Percentiles rank a stretch among this genome's conserved stretches.
Evolutionary conservation across 2,329 filamentous ascomycete species (phyloP).

Genomic region (Verticillium nonalfalfae): DNA sequence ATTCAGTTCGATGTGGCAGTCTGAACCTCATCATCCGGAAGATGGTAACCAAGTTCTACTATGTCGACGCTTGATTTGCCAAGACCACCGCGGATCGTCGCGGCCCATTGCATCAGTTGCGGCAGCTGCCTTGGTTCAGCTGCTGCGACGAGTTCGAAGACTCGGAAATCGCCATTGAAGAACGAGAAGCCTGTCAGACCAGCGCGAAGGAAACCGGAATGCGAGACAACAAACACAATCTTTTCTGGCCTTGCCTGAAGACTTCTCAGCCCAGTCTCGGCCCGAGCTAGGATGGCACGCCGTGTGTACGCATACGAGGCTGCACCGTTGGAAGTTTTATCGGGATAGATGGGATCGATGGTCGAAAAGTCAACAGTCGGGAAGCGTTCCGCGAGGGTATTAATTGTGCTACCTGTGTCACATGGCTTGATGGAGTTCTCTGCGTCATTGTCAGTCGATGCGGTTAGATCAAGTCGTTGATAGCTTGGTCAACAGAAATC

Average conservation of each 20-base stretch:
- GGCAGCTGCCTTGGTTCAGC: conserved; percentile 16
- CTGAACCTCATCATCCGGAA: conserved; percentile 24
- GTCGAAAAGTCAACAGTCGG: conserved; percentile 48
- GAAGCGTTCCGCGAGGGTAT: conserved; percentile 39
- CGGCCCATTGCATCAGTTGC: conserved; percentile 38
- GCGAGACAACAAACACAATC: conserved; percentile 57
- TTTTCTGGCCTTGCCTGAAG: conserved; percentile 51
- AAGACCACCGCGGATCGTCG: conserved; percentile 25
- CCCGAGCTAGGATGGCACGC: conserved; percentile 47
- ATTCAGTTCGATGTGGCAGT: background rate
- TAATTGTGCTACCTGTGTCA: conserved; percentile 50
- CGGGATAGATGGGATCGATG: conserved; percentile 55
- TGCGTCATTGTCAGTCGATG: conserved; percentile 13
- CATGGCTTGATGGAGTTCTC: conserved; percentile 52
- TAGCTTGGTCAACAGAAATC: background rate
- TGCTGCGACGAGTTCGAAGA: conserved; percentile 46
- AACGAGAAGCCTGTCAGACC: conserved; percentile 49
- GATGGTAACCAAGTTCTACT: conserved; percentile 29
- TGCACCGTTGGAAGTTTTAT: conserved; percentile 47
- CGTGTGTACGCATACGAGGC: conserved; percentile 46
- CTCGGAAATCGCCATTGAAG: conserved; percentile 58
- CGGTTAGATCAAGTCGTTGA: too few species aligned
- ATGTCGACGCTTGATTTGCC: conserved; percentile 25
- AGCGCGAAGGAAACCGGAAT: conserved; percentile 56
- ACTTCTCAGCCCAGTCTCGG: conserved; percentile 39